Conservation (phyloP, 208 protist genomes). For the Phytomonas sp. region DNA sequence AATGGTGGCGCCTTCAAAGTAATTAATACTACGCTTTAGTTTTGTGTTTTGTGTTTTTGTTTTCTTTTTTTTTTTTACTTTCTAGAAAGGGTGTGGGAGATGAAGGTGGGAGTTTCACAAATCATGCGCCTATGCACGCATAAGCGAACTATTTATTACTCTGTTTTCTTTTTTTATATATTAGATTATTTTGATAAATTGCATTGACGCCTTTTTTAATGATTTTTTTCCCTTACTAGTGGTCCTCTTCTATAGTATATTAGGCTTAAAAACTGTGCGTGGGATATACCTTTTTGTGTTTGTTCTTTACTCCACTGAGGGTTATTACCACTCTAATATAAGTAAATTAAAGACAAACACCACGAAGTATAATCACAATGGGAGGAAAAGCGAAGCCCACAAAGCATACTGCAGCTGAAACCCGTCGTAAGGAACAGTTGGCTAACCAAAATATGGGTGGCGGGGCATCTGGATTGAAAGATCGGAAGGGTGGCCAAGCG, state of each 20-base stretch:
- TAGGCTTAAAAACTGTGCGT: background rate
- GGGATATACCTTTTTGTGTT: background rate
- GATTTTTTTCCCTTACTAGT: background rate
- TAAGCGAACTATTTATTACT: background rate
- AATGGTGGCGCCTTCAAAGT: background rate
- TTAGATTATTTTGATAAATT: background rate
- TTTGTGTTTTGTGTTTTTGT: background rate
- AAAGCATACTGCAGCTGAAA: slow-evolving; percentile 67
- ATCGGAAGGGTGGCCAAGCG: slow-evolving; percentile 50
- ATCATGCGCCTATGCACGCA: background rate
- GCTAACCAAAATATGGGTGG: slow-evolving; percentile 68
- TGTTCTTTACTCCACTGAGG: background rate
- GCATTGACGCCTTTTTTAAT: background rate
- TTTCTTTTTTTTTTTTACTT: background rate
- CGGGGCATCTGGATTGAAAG: slow-evolving; percentile 39
- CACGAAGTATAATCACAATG: slow-evolving; percentile 24
- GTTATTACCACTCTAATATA: background rate
- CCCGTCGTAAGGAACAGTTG: slow-evolving; percentile 52
- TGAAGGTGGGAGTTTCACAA: background rate
- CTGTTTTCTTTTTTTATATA: background rate
- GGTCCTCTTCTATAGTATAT: background rate
- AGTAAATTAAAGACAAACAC: background rate
- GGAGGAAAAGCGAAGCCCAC: slow-evolving; percentile 74
- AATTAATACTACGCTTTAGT: background rate
- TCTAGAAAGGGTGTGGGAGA: background rate